Percentiles rank a stretch among this genome's conserved stretches.
Conservation (phyloP, 371 early-diverging fungal genomes). For the Capillidium heterosporum region DNA sequence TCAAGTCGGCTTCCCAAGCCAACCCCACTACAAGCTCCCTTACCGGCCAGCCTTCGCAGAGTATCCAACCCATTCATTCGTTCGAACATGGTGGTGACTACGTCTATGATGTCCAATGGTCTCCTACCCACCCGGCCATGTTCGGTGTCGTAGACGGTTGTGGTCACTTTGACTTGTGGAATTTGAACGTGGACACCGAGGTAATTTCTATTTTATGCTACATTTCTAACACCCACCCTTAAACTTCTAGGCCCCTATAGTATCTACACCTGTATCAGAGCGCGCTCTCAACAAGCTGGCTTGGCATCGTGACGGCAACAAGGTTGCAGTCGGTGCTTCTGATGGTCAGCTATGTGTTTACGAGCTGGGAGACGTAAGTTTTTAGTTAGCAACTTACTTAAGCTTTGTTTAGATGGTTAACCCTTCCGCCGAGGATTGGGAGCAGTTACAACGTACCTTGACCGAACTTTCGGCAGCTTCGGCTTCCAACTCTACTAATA, state of each 20-base stretch:
- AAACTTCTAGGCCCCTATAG: conserved; percentile 31
- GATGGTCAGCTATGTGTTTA: conserved; percentile 79
- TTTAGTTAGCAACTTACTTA: not conserved
- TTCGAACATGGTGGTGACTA: conserved; percentile 89
- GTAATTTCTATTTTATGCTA: conserved; percentile 15
- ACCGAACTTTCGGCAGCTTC: too few relatives aligned
- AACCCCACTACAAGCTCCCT: conserved; percentile 30
- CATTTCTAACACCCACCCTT: not conserved
- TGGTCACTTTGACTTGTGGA: conserved; percentile 79
- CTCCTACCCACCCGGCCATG: conserved; percentile 79
- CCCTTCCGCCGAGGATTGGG: conserved; percentile 46
- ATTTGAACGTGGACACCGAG: conserved; percentile 76
- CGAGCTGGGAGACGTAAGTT: conserved; percentile 20
- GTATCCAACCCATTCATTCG: conserved; percentile 47
- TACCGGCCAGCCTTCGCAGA: conserved; percentile 12
- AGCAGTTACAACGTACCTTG: conserved; percentile 39
- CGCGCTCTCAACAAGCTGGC: conserved; percentile 80
- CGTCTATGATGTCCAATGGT: conserved; percentile 92
- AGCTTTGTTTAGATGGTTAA: conserved; percentile 22
- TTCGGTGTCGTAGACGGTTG: conserved; percentile 84
- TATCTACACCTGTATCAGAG: conserved; percentile 38
- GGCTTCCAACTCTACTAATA: too few relatives aligned
- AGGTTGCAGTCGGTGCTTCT: conserved; percentile 63
- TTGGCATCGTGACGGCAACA: conserved; percentile 79
- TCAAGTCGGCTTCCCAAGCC: conserved; percentile 39